Evolutionary conservation across 306 rosid species (phyloP), one percentile per base, ranked within the genome.

Genomic region (Trifolium dubium): DNA sequence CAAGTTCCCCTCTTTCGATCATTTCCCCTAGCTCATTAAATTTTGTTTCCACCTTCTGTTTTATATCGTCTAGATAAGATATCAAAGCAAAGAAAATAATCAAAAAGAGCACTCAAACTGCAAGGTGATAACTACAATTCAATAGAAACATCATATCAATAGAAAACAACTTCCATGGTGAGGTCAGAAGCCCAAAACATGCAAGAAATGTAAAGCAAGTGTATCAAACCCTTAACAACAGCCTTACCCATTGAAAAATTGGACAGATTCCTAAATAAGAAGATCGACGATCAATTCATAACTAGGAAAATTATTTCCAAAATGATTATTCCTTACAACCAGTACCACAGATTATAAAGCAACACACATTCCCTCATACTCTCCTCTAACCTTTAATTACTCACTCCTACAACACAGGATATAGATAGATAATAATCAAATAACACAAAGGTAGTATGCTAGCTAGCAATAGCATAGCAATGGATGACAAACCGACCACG

Each of bases 1-100:
- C 92, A 79, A 95, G 88, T 81, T 95, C 99, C 74, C 96, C 96
- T 78, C 92, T 85, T 87, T 94, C 99, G 77, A 96, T 88, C 95
- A 83, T 88, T 77, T 92, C 99, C 73, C 96, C 97, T 5, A 92
- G 85, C 80, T 85, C 95, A 81, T 89, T 83, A 81, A 87, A 94
- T 73, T 85, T 89, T 44, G 51, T 66, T 54, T 94, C 97, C 62
- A 94, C 96, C 82, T 87, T 87, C 78, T 78, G 69, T 81, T 92
- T 94, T 74, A 90, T 87, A 6, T 87, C 90, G 64, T 88, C 99
- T 91, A 81, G 37, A 68, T 10, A 76, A 67, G 69, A 83, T 41
- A 81, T 71, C 53, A 65, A 61, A 77, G 49, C 51, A 81, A 50
- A 37, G 69, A 73, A 46, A 77, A 41, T 64, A 37, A 69, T 66